Evolutionary conservation across 169 alveolate species (phyloP).

Genomic region (Babesia ovis): DNA sequence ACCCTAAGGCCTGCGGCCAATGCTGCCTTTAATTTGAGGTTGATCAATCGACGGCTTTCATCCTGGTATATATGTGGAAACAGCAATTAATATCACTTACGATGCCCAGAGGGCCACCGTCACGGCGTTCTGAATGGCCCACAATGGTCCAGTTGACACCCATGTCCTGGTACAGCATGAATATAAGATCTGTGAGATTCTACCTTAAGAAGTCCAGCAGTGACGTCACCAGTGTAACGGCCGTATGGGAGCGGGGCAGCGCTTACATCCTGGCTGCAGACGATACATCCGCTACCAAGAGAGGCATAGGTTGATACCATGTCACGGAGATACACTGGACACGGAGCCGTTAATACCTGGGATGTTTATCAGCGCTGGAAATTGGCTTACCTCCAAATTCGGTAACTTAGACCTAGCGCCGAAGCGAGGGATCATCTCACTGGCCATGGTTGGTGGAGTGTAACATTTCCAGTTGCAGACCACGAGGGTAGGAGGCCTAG

Average conservation of each 20-base stretch:
- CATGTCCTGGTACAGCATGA: slow-evolving; percentile 32
- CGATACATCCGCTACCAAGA: slow-evolving; percentile 23
- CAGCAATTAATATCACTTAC: too few species aligned
- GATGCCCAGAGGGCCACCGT: neutral
- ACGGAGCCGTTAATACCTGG: slow-evolving; percentile 52
- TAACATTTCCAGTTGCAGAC: slow-evolving; percentile 69
- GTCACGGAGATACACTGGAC: slow-evolving; percentile 26
- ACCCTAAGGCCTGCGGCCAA: slow-evolving; percentile 37
- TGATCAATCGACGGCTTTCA: slow-evolving; percentile 25
- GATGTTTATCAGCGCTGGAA: neutral
- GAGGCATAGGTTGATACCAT: slow-evolving; percentile 33
- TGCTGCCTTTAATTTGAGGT: slow-evolving; percentile 37
- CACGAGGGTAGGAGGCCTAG: slow-evolving; percentile 13
- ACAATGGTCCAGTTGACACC: slow-evolving; percentile 54
- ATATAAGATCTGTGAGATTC: neutral
- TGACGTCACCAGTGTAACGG: slow-evolving; percentile 77
- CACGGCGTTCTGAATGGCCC: slow-evolving; percentile 62
- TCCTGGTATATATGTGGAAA: too few species aligned
- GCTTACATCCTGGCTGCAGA: slow-evolving; percentile 63
- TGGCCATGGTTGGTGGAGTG: slow-evolving; percentile 7
- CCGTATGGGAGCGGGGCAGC: slow-evolving; percentile 59
- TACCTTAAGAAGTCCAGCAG: slow-evolving; percentile 72
- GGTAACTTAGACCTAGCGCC: slow-evolving; percentile 15
- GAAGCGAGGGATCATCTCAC: slow-evolving; percentile 24
- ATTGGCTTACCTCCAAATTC: slow-evolving; percentile 38